Base-by-base conservation (phyloP, 176 grass and related monocot genomes). In the Ensete glaucum region DNA sequence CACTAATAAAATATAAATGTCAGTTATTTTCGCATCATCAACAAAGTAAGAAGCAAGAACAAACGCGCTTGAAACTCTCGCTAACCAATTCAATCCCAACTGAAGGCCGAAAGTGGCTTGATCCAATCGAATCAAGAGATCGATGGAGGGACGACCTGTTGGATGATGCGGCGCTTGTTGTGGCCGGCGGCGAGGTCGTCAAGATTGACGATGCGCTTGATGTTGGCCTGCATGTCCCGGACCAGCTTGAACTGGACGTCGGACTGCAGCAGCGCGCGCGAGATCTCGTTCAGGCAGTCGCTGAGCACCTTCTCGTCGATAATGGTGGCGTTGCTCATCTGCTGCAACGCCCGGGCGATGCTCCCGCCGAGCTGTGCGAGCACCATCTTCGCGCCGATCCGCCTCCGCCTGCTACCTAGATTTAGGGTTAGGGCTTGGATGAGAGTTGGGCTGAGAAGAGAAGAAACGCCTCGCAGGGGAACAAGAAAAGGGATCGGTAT, bases 251-350 rank as follows among this genome's bases (percentile, higher is more conserved):
- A 98, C 73, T 89, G 95, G 20, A 98, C 95, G 24, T 98, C 90
- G 69, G 90, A 14, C 77, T 98, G 90, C 9, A 98, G 86, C 58
- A 98, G 83, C 50, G 95, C 95, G 25, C 95, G 90, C 71, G 90
- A 93, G 84, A 98, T 98, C 84, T 98, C 95, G 78, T 98, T 93
- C 63, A 98, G 81, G 86, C 95, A 93, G 8, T 98, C 95, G 84
- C 76, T 91, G 72, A 98, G 83, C 52, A 93, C 90, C 90, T 83
- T 93, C 94, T 97, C 94, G 67, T 97, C 34, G 34, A 43, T 43
- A 43, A 43, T 43, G 34, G 34, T 43, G 34, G 34, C 34, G 34
- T 43, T 43, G 34, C 34, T 43, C 34, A 43, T 43, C 34, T 43
- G 34, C 34, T 43, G 34, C 34, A 43, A 43, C 34, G 34, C 34